Percentiles rank a stretch among this genome's conserved stretches.
phyloP scores from a whole-genome alignment of 2,329 filamentous ascomycete genomes.

The Neonectria punicea region DNA sequence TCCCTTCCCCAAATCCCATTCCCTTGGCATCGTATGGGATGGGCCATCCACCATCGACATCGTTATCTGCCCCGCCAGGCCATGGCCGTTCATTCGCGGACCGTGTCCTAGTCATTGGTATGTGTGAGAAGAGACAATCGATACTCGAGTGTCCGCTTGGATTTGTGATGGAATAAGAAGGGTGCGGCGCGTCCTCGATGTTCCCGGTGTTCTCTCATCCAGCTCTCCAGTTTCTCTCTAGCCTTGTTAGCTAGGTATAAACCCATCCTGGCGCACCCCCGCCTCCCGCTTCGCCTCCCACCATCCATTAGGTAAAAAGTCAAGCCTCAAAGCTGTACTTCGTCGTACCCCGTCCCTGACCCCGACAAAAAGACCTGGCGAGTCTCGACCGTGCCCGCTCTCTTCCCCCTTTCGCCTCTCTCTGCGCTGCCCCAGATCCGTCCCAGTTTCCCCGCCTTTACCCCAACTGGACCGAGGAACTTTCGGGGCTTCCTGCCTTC shows the following conservation, averaged over 20 bases:
- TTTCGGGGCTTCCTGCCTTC: constrained; percentile 10
- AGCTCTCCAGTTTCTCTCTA: constrained; percentile 1
- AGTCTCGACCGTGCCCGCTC: constrained; percentile 17
- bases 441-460: constrained; percentile 29
- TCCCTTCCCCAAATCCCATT: constrained; percentile 12
- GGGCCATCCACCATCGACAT: constrained; percentile 2
- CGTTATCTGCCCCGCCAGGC: constrained; percentile 28
- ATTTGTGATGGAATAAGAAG: constrained; percentile 17
- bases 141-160: neutral
- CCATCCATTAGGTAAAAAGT: constrained; percentile 18
- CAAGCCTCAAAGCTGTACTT: constrained; percentile 7
- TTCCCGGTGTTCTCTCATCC: neutral
- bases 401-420: constrained; percentile 1
- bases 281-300: constrained; percentile 3
- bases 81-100: constrained; percentile 8
- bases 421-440: constrained; percentile 20
- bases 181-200: neutral
- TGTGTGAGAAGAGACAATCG: neutral
- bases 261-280: constrained; percentile 7
- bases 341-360: neutral
- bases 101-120: constrained; percentile 21
- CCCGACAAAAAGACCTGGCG: neutral
- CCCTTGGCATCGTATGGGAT: constrained; percentile 11
- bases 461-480: constrained; percentile 21
- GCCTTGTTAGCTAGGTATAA: neutral